These are phyloP conservation scores for Trametes hirsuta DNA, from an alignment of 1,284 basidiomycete species.

Conservation along the genomic window DNA sequence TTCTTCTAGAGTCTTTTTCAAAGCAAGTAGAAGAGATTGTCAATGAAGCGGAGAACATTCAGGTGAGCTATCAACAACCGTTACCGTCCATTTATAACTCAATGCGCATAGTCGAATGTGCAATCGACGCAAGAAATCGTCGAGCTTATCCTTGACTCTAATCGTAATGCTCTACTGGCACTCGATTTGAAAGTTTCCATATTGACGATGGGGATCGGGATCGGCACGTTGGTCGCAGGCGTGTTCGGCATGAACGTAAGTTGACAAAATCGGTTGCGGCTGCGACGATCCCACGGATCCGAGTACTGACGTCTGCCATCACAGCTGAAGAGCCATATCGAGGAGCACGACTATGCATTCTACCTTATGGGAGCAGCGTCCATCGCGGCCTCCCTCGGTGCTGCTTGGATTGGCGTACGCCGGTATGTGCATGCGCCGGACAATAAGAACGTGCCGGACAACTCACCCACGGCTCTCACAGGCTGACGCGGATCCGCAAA, in stretches of 20 bases:
- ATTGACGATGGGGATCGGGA: constrained; percentile 88
- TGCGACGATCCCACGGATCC: constrained; percentile 9
- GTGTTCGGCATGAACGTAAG: constrained; percentile 96
- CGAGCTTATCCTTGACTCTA: constrained; percentile 95
- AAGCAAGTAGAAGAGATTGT: constrained; percentile 98
- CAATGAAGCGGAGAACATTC: constrained; percentile 87
- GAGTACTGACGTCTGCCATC: constrained; percentile 24
- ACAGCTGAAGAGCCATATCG: constrained; percentile 71
- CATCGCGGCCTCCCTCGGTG: constrained; percentile 53
- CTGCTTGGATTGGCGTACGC: constrained; percentile 64
- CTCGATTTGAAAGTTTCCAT: constrained; percentile 96
- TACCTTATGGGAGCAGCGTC: constrained; percentile 61
- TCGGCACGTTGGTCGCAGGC: constrained; percentile 92
- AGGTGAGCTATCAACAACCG: constrained; percentile 50
- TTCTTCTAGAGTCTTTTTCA: constrained; percentile 90
- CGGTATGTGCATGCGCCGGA: constrained; percentile 43
- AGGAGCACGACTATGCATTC: constrained; percentile 72
- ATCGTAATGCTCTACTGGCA: constrained; percentile 90
- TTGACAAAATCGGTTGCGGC: constrained; percentile 26
- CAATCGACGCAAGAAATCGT: constrained; percentile 97
- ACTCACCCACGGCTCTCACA: constrained; percentile 24
- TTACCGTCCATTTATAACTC: not conserved
- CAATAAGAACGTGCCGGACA: not conserved
- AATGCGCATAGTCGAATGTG: constrained; percentile 74
- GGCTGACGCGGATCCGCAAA: constrained; percentile 49